Evolutionary conservation across 192 early-diverging fungal genomes (phyloP).

Genomic region (Gryganskiella cystojenkinii): DNA sequence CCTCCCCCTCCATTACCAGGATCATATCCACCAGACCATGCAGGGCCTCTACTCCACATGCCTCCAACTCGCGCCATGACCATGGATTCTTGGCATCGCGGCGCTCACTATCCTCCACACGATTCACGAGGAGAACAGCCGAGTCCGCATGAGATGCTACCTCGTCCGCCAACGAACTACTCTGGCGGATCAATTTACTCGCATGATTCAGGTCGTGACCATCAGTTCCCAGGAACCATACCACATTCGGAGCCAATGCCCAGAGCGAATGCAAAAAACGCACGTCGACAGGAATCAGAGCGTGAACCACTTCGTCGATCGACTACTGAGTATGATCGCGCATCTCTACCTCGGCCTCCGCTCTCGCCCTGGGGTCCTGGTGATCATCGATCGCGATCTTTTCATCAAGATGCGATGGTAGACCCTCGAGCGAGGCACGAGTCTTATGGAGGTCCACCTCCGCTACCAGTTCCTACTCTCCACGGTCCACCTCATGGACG

Average conservation of each 20-base stretch:
- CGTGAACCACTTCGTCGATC: constrained; percentile 21
- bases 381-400: constrained; percentile 37
- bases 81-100: constrained; percentile 9
- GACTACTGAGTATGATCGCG: constrained; percentile 29
- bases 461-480: not conserved
- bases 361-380: not conserved
- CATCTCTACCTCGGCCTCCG: not conserved
- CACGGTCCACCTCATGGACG: constrained; percentile 16
- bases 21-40: constrained; percentile 15
- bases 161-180: no score
- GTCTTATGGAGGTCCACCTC: not conserved
- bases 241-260: not conserved
- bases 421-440: constrained; percentile 23
- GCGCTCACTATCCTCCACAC: not conserved
- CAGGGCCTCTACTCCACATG: constrained; percentile 8
- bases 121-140: not conserved
- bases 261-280: not conserved
- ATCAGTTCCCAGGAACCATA: no score
- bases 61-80: constrained; percentile 20
- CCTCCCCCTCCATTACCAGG: constrained; percentile 10
- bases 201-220: no score
- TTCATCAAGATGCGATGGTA: constrained; percentile 16
- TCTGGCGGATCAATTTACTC: no score
- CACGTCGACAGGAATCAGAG: constrained; percentile 18
- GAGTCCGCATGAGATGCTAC: no score